A percentile compares a stretch with the other conserved stretches of the same genome.
Conservation (phyloP, 768 basidiomycete genomes). For the Amanita rubescens region DNA sequence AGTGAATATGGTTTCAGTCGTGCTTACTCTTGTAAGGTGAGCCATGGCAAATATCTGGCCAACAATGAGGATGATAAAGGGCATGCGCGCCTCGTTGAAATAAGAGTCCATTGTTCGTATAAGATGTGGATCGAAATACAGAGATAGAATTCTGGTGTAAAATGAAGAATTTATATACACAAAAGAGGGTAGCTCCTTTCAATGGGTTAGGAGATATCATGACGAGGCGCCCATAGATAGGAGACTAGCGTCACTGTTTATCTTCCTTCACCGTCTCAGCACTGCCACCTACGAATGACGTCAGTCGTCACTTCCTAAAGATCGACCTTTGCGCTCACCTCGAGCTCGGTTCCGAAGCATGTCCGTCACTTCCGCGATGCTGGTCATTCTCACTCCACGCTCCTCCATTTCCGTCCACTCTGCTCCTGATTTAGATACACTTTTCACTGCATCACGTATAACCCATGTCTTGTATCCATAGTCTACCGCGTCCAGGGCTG, state of each 20-base stretch:
- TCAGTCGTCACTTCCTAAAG: too few species aligned
- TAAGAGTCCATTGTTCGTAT: background rate
- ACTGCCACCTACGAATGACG: background rate
- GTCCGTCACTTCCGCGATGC: constrained; percentile 16
- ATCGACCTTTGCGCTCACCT: too few species aligned
- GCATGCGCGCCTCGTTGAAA: constrained; percentile 1
- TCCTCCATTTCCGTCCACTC: constrained; percentile 7
- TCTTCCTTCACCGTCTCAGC: background rate
- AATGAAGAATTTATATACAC: background rate
- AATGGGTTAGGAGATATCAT: background rate
- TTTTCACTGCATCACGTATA: constrained; percentile 40
- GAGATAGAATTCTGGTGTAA: background rate
- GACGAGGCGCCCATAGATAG: background rate
- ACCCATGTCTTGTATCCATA: constrained; percentile 45
- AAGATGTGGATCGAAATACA: background rate
- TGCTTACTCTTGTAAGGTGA: background rate
- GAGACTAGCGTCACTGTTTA: too few species aligned
- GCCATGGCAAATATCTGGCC: background rate
- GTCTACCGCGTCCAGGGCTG: constrained; percentile 46
- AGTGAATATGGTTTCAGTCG: background rate
- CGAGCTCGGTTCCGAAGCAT: background rate
- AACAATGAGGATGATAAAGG: background rate
- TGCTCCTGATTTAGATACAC: constrained; percentile 23
- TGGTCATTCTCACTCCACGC: constrained; percentile 19
- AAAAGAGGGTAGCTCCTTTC: background rate